Conservation (phyloP, 2,329 filamentous ascomycete species). For the Sclerotinia glacialis region DNA sequence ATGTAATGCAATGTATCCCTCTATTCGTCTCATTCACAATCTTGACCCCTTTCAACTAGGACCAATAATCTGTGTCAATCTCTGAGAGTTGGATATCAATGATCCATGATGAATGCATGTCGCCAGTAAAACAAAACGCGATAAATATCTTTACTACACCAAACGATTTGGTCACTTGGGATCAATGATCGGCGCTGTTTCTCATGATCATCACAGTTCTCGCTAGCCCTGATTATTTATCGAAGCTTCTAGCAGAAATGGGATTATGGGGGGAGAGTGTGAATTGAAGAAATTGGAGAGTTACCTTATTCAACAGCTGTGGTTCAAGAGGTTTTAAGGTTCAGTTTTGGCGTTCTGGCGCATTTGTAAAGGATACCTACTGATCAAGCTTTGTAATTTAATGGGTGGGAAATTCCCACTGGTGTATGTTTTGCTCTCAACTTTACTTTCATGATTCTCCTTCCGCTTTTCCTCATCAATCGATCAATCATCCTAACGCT, state of each 20-base stretch:
- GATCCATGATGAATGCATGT: slow-evolving; percentile 44
- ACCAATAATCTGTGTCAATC: slow-evolving; percentile 41
- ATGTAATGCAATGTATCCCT: background rate
- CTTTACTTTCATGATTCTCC: background rate
- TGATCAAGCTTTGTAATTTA: slow-evolving; percentile 26
- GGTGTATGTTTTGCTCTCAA: background rate
- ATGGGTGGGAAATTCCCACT: slow-evolving; percentile 27
- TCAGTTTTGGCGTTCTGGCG: no score
- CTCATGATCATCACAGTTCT: slow-evolving; percentile 37
- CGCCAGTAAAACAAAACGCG: slow-evolving; percentile 19
- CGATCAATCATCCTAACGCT: background rate
- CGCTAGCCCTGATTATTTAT: slow-evolving; percentile 36
- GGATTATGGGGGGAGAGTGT: slow-evolving; percentile 38
- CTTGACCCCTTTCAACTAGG: background rate
- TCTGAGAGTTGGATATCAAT: slow-evolving; percentile 44
- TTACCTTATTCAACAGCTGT: slow-evolving; percentile 39
- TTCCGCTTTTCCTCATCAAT: no score
- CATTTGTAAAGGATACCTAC: slow-evolving; percentile 35
- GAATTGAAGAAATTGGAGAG: slow-evolving; percentile 31
- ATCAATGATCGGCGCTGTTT: slow-evolving; percentile 24
- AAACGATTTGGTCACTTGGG: slow-evolving; percentile 19
- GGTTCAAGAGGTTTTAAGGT: slow-evolving; percentile 41
- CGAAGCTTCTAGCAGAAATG: slow-evolving; percentile 32
- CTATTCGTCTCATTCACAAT: background rate
- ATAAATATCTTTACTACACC: slow-evolving; percentile 24